Conservation (phyloP, 2,329 filamentous ascomycete species). For the Stachybotrys chlorohalonatus region DNA sequence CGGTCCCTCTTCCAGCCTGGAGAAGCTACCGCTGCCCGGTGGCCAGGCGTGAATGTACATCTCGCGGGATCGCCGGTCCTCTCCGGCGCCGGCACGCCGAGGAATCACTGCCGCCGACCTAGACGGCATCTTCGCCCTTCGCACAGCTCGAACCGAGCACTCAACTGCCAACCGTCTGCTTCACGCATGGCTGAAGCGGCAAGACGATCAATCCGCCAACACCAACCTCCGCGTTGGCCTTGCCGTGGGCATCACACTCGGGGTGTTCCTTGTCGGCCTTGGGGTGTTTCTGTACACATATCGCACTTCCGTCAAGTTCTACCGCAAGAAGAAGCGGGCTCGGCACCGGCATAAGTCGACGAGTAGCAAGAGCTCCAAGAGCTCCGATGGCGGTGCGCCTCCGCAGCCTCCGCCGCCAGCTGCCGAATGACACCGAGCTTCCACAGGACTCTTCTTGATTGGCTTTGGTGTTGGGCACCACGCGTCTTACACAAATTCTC, state of each 20-base stretch:
- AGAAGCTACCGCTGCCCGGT: not conserved
- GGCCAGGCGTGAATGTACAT: constrained; percentile 18
- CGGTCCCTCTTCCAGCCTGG: not conserved
- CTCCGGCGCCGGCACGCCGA: constrained; percentile 3
- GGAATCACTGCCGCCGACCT: constrained; percentile 3
- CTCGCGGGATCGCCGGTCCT: constrained; percentile 8
- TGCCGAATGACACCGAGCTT: not conserved
- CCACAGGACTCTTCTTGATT: not conserved
- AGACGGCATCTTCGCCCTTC: constrained; percentile 4
- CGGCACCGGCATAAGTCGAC: constrained; percentile 14
- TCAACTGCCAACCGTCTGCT: not conserved
- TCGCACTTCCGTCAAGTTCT: constrained; percentile 25
- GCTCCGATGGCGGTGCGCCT: constrained; percentile 13
- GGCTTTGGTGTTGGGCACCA: not conserved
- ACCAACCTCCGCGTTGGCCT: constrained; percentile 33
- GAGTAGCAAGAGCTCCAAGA: constrained; percentile 20
- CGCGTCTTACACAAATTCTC: no score
- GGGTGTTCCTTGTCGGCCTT: constrained; percentile 26
- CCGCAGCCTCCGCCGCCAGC: not conserved
- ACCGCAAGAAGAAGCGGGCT: constrained; percentile 15
- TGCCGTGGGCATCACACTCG: constrained; percentile 30
- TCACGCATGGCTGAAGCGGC: constrained; percentile 8
- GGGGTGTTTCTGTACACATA: constrained; percentile 30
- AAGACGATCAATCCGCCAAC: constrained; percentile 16
- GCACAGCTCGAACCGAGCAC: not conserved